Percentiles rank a stretch among this genome's conserved stretches.
Evolutionary conservation across 768 basidiomycete genomes (phyloP).

Genomic region (Trametes cubensis): DNA sequence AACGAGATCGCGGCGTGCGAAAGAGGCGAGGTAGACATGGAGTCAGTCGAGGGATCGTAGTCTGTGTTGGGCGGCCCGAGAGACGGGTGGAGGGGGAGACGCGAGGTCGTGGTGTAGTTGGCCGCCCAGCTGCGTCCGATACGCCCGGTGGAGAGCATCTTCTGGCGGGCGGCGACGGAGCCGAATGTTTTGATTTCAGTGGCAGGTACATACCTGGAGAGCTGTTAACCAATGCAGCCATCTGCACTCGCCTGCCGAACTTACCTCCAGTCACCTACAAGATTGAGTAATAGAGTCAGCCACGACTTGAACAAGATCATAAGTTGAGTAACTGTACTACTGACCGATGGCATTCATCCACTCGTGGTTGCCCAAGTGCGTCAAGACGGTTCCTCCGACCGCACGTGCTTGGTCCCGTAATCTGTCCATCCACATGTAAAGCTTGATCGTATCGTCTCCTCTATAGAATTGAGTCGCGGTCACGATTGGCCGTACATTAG

Average conservation of each 20-base stretch:
- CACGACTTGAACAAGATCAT: background rate
- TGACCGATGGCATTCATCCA: constrained; percentile 89
- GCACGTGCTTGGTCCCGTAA: constrained; percentile 74
- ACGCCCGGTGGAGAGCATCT: constrained; percentile 71
- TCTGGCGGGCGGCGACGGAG: constrained; percentile 66
- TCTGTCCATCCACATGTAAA: constrained; percentile 84
- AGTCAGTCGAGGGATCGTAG: constrained; percentile 47
- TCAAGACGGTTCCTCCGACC: constrained; percentile 72
- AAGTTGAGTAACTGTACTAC: constrained; percentile 10
- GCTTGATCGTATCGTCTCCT: constrained; percentile 85
- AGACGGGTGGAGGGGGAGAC: constrained; percentile 77
- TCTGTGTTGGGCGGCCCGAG: constrained; percentile 68
- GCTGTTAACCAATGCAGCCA: background rate
- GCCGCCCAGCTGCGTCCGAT: constrained; percentile 82
- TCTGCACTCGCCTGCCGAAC: background rate
- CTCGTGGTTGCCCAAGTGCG: constrained; percentile 92
- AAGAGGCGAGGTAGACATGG: constrained; percentile 44
- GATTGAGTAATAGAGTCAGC: background rate
- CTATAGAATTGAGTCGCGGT: constrained; percentile 41
- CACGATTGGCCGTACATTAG: background rate
- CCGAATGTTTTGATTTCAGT: constrained; percentile 86
- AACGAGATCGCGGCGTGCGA: constrained; percentile 87
- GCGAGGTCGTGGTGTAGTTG: constrained; percentile 82
- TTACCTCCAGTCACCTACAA: constrained; percentile 82
- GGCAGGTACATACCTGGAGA: constrained; percentile 75